Evolutionary conservation across 306 rosid genomes (phyloP), one percentile per base, ranked within the genome.

Genomic region (Echinosophora koreensis): DNA sequence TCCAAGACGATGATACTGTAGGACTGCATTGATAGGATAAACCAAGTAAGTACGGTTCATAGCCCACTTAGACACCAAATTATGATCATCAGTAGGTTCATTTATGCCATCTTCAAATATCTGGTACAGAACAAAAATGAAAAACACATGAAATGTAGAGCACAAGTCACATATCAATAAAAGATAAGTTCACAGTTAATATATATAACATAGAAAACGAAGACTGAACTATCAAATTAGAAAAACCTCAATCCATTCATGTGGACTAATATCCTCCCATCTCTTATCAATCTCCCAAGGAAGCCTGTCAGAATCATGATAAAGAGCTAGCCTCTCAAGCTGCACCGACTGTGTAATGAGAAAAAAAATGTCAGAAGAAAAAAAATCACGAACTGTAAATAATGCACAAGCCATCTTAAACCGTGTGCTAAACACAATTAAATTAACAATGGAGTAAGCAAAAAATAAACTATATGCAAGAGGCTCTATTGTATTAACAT

Each of bases 1-100:
- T 83, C 99, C 99, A 71, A 92, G 92, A 74, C 99, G 99, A 79
- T 92, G 97, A 87, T 95, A 95, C 69, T 91, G 92, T 63, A 95
- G 81, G 50, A 72, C 83, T 78, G 97, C 97, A 83, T 92, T 88
- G 76, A 95, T 92, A 37, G 99, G 99, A 84, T 91, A 89, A 63
- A 92, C 94, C 91, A 95, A 58, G 79, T 90, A 95, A 2, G 88
- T 79, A 60, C 93, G 92, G 81, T 89, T 85, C 81, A 72, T 56
- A 82, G 96, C 97, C 98, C 97, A 95, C 82, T 88, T 89, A 32
- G 95, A 80, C 77, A 79, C 81, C 60, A 67, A 49, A 76, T 80
- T 84, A 68, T 68, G 62, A 55, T 84, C 87, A 80, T 76, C 87
- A 63, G 84, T 67, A 59, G 93, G 90, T 86, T 88, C 91, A 10